These are phyloP conservation scores for Thyridium curvatum DNA, from an alignment of 2,329 filamentous ascomycete species.

Conservation along the genomic window DNA sequence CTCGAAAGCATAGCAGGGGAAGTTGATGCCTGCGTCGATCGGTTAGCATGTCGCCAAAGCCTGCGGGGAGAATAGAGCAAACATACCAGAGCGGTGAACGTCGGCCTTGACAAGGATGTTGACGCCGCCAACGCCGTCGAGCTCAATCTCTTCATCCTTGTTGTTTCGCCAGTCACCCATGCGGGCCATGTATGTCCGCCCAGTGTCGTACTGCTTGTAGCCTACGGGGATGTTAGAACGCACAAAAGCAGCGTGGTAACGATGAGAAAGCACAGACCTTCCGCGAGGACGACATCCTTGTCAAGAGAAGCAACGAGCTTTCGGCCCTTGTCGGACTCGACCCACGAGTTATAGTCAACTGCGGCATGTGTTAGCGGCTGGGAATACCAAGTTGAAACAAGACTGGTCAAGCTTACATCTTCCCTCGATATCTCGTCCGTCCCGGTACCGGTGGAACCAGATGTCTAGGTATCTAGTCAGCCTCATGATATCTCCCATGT, in stretches of 20 bases:
- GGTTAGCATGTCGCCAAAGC: conserved; percentile 1
- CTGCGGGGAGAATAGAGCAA: neutral
- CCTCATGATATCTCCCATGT: neutral
- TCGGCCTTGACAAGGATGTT: conserved; percentile 98
- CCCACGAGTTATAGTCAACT: conserved; percentile 99
- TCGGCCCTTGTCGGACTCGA: conserved; percentile 81
- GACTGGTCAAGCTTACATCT: conserved; percentile 60
- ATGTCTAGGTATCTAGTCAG: conserved; percentile 58
- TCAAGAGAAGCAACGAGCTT: conserved; percentile 67
- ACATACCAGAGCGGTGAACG: conserved; percentile 83
- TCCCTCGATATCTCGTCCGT: conserved; percentile 83
- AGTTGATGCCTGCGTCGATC: conserved; percentile 72
- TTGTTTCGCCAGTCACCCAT: conserved; percentile 92
- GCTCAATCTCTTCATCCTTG: conserved; percentile 84
- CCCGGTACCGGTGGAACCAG: conserved; percentile 89
- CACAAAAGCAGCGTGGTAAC: neutral
- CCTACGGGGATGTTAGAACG: conserved; percentile 41
- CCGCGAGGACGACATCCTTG: conserved; percentile 78
- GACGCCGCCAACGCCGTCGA: conserved; percentile 94
- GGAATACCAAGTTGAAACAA: conserved; percentile 11
- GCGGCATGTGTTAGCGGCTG: conserved; percentile 4
- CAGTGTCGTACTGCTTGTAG: conserved; percentile 90
- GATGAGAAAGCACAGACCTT: conserved; percentile 49
- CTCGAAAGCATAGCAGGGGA: conserved; percentile 93
- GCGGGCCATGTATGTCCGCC: conserved; percentile 79